phyloP scores from a whole-genome alignment of 805 yeast species.

The Wickerhamomyces bovis region DNA sequence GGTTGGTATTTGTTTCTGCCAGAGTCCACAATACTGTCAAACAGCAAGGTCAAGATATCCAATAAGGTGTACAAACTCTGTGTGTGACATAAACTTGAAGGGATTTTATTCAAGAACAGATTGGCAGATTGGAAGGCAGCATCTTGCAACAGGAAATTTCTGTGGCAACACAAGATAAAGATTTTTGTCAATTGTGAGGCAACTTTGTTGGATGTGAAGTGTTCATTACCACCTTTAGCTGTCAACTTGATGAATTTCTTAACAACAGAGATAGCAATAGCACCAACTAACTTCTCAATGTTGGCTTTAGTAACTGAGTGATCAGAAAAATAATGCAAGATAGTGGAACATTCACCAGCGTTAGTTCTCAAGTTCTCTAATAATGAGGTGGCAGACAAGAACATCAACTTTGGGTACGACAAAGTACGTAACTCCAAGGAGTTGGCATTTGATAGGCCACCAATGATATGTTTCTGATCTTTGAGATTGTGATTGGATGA shows the following conservation, averaged over 20 bases:
- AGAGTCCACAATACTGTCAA: conserved; percentile 77
- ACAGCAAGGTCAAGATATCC: conserved; percentile 72
- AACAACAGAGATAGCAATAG: conserved; percentile 54
- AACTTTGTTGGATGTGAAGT: conserved; percentile 50
- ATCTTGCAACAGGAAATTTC: conserved; percentile 66
- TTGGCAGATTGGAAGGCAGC: conserved; percentile 78
- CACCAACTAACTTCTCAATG: conserved; percentile 61
- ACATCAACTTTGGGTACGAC: conserved; percentile 77
- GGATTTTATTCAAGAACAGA: conserved; percentile 54
- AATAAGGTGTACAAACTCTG: conserved; percentile 69
- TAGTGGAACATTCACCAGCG: conserved; percentile 76
- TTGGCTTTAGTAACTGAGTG: conserved; percentile 70
- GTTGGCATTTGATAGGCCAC: conserved; percentile 32
- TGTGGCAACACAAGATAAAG: conserved; percentile 69
- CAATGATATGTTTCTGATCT: conserved; percentile 59
- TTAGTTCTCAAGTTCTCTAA: conserved; percentile 75
- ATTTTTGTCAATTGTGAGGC: conserved; percentile 67
- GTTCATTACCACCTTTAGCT: conserved; percentile 45
- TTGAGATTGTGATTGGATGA: conserved; percentile 76
- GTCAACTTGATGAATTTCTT: conserved; percentile 45
- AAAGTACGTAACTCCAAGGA: conserved; percentile 46
- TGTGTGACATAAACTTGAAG: conserved; percentile 74
- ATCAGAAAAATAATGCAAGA: conserved; percentile 76
- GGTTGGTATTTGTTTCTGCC: conserved; percentile 85
- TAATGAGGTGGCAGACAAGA: conserved; percentile 73